Conservation (phyloP, 2,329 filamentous ascomycete genomes). For the Fusarium sp. region DNA sequence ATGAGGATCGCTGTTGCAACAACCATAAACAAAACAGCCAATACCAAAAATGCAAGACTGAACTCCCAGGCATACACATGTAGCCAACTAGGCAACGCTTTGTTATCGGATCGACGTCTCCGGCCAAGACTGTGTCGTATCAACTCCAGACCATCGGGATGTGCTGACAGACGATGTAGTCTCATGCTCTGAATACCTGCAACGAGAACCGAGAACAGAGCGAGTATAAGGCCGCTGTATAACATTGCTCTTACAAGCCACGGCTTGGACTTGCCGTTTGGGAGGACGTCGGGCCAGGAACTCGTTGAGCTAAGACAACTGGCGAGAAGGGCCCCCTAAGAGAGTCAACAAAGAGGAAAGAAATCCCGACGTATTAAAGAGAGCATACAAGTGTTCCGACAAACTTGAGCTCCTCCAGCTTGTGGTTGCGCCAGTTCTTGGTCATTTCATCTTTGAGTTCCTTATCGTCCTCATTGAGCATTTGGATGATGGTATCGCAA, state of each 20-base stretch:
- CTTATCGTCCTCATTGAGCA: conserved; percentile 16
- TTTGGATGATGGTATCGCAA: conserved; percentile 14
- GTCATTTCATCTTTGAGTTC: conserved; percentile 11
- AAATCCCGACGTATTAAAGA: no score
- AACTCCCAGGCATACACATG: conserved; percentile 22
- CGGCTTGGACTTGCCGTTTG: conserved; percentile 13
- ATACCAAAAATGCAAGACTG: conserved; percentile 14
- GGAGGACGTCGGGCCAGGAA: conserved; percentile 16
- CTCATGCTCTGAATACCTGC: conserved; percentile 21
- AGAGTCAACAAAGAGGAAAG: no score
- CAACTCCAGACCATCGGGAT: conserved; percentile 7
- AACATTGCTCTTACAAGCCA: conserved; percentile 12
- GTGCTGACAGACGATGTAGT: conserved; percentile 14
- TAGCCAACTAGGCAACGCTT: conserved; percentile 3
- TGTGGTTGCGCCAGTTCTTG: conserved; percentile 20
- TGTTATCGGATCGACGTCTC: background rate
- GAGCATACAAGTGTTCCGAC: conserved; percentile 20
- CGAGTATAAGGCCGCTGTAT: conserved; percentile 14
- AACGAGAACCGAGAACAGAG: conserved; percentile 15
- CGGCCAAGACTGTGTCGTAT: conserved; percentile 9
- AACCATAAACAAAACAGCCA: conserved; percentile 11
- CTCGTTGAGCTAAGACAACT: conserved; percentile 20
- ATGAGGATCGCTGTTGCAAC: conserved; percentile 1
- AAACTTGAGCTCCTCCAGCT: conserved; percentile 14
- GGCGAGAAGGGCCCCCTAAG: conserved; percentile 12